Base-by-base conservation (phyloP, 2,329 filamentous ascomycete species). In the Penicillium digitatum region DNA sequence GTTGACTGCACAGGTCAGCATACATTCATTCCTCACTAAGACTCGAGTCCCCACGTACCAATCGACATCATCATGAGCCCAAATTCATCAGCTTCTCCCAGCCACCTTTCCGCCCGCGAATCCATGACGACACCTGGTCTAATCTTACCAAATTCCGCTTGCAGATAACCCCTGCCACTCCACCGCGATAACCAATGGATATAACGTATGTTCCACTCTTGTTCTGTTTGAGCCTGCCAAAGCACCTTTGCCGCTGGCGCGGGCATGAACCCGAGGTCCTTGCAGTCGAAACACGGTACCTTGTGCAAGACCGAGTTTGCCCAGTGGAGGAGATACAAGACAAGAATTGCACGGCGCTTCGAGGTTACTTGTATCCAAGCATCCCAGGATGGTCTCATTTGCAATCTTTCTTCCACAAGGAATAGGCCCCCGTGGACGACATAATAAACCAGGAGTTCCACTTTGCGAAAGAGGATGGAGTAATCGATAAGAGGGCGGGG, bases 291-390 rank as follows among this genome's bases (percentile, higher is more conserved):
- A 20, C 67, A 66, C 7, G 64, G 66, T 6, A 69, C 54, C 11
- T 62, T 56, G 48, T 75, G 68, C 45, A 71, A 68, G 1, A 72
- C 66, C n/a, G 69, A 67, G 51, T 75, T 75, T 3, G 70, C 67
- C 73, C 73, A 76, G 46, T 76, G 68, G 9, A 76, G 51, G 6
- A 71, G 62, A 46, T 74, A 76, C 3, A 75, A 59, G 6, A 66
- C 55, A 29, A 74, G 58, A 1, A 74, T 60, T 3, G 72, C 67
- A 29, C 73, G 81, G 11, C 82, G 79, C 63, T 85, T 85, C 42
- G 76, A 74, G 58, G 85, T 83, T 61, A 86, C 75, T 62, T 83
- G 63, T 9, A 74, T 53, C 73, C 74, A 76, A 10, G 65, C 57
- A 20, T 70, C 63, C 71, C 71, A 76, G 2, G 62, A 56, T 16